Evolutionary conservation across 2,329 filamentous ascomycete species (phyloP).

Genomic region (Rhynchosporium graminicola): DNA sequence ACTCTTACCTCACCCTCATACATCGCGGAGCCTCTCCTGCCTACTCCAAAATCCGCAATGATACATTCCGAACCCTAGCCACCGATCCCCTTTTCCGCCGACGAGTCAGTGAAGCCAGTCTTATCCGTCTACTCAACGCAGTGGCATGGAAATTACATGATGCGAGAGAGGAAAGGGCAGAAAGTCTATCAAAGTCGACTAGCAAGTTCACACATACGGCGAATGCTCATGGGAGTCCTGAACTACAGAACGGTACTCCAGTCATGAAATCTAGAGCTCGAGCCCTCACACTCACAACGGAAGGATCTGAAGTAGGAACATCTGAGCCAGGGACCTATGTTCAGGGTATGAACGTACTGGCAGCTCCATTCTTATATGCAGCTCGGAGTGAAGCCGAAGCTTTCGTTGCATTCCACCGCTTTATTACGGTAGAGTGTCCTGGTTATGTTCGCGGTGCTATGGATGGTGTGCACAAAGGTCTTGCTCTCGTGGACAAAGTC

Average conservation of each 20-base stretch:
- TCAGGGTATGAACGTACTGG: conserved; percentile 98
- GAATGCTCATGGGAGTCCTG: conserved; percentile 37
- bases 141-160: conserved; percentile 94
- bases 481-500: conserved; percentile 89
- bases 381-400: conserved; percentile 94
- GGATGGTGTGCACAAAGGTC: conserved; percentile 92
- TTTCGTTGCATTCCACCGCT: conserved; percentile 84
- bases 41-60: conserved; percentile 97
- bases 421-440: conserved; percentile 85
- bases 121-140: conserved; percentile 92
- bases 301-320: conserved; percentile 61
- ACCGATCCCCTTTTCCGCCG: conserved; percentile 97
- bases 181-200: conserved; percentile 21
- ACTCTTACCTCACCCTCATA: conserved; percentile 85
- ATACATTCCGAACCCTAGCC: conserved; percentile 94
- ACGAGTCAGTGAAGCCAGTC: conserved; percentile 89
- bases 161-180: conserved; percentile 51
- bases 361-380: conserved; percentile 92
- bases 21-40: conserved; percentile 92
- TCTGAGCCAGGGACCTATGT: conserved; percentile 84
- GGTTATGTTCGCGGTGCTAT: conserved; percentile 94
- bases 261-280: conserved; percentile 49
- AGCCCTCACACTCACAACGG: conserved; percentile 61
- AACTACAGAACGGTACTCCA: conserved; percentile 33
- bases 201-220: conserved; percentile 29